Evolutionary conservation across 225 moss, liverwort and hornwort genomes (phyloP), one percentile per base, ranked within the genome.

Genomic region (Marchantia polymorpha): DNA sequence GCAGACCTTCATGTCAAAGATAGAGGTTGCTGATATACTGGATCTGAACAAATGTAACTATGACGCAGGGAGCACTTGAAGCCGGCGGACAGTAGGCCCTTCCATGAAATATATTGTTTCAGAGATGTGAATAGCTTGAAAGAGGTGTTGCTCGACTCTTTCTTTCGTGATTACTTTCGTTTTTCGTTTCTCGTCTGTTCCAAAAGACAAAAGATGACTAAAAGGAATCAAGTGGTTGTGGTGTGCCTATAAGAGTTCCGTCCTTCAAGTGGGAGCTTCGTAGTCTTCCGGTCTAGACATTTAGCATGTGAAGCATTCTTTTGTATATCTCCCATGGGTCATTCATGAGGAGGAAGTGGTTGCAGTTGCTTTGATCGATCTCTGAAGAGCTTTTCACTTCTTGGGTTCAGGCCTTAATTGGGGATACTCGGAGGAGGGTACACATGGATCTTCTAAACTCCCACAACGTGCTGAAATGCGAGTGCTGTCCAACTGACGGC

Each of bases 81-180:
- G 69, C 90, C 99, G 77, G 72, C 81, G 55, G 90, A 92, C 71
- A 82, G 78, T 30, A 85, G 89, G 81, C 90, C 93, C 23, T 89
- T 92, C 53, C 92, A 91, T 69, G 99, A 99, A 85, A 81, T 94
- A 19, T 88, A 89, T 75, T 99, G 95, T 83, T 99, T 92, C 82
- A 92, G 82, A 61, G 87, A 91, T 75, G 87, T 90, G 72, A 84
- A 86, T 46, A 76, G 80, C 23, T 77, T 99, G 84, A 88, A 92
- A 83, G 91, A 93, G 90, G 93, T 92, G 54, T 22, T 47, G 47
- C 8, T 31, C 68, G 0, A 68, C 30, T 48, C 19, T 19, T 30
- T 10, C 26, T 30, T 30, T 9, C 66, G 27, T 66, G 26, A 13
- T 30, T 66, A 14, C 26, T 10, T 4, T 66, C 9, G 25, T 11